Evolutionary conservation across 176 grass and related monocot genomes (phyloP).

Genomic region (Triticum urartu): DNA sequence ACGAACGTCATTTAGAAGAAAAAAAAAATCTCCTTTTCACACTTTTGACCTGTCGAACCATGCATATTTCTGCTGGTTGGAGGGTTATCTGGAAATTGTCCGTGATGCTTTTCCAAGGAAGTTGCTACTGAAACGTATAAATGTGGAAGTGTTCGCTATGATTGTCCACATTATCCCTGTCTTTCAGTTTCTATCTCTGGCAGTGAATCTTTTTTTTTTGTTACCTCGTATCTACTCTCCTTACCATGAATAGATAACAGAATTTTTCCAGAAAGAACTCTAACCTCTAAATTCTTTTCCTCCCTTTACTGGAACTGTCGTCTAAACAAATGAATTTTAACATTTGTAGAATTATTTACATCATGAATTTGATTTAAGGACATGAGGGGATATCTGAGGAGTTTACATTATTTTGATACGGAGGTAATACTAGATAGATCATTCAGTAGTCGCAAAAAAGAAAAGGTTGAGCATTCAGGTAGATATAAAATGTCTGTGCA

Average conservation of each 20-base stretch:
- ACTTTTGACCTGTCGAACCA: background rate
- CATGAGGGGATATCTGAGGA: background rate
- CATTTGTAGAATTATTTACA: background rate
- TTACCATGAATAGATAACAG: background rate
- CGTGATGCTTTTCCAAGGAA: background rate
- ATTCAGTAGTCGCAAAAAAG: background rate
- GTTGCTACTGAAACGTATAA: background rate
- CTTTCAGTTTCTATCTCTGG: background rate
- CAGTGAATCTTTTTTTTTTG: background rate
- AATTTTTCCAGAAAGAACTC: background rate
- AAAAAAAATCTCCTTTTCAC: too few relatives aligned
- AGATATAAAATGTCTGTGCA: background rate
- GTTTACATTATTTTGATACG: background rate
- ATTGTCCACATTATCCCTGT: background rate
- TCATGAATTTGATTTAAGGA: background rate
- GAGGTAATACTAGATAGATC: background rate
- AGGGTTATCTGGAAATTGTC: conserved; percentile 9
- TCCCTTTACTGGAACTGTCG: background rate
- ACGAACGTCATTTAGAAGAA: too few relatives aligned
- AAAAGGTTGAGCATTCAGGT: background rate
- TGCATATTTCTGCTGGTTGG: background rate
- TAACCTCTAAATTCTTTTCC: background rate
- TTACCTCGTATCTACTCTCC: background rate
- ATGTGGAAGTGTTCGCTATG: background rate
- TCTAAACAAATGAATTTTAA: background rate